Evolutionary conservation across 805 yeast genomes (phyloP).

Genomic region (Yarrowia sp.): DNA sequence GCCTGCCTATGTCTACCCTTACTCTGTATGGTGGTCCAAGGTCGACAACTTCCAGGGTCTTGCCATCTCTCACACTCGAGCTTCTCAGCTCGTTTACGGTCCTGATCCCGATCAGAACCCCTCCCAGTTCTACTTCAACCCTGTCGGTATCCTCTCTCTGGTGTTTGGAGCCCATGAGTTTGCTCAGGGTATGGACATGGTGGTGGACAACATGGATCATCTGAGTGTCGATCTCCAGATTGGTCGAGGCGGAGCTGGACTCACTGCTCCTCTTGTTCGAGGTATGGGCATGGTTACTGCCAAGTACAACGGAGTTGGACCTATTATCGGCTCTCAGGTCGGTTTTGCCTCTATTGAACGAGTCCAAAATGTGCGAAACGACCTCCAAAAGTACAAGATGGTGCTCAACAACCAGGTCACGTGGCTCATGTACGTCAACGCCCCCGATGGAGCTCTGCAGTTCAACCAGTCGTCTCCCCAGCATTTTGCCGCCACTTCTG

Average conservation of each 20-base stretch:
- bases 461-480: slow-evolving; percentile 35
- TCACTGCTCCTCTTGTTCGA: slow-evolving; percentile 48
- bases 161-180: slow-evolving; percentile 56
- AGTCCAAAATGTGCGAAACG: slow-evolving; percentile 42
- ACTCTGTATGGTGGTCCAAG: slow-evolving; percentile 56
- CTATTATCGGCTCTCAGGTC: slow-evolving; percentile 51
- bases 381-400: slow-evolving; percentile 54
- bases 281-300: slow-evolving; percentile 62
- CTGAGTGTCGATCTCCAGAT: slow-evolving; percentile 33
- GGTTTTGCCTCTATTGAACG: slow-evolving; percentile 57
- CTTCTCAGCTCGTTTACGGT: slow-evolving; percentile 46
- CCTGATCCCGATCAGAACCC: slow-evolving; percentile 49
- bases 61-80: slow-evolving; percentile 58
- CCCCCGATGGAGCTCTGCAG: slow-evolving; percentile 31
- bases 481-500: slow-evolving; percentile 46
- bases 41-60: slow-evolving; percentile 50
- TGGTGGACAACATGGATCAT: slow-evolving; percentile 43
- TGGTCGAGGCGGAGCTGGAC: slow-evolving; percentile 26
- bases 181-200: slow-evolving; percentile 42
- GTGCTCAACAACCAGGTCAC: slow-evolving; percentile 53
- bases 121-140: slow-evolving; percentile 53
- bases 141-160: slow-evolving; percentile 54
- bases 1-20: slow-evolving; percentile 66
- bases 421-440: slow-evolving; percentile 65
- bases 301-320: slow-evolving; percentile 41